Percentiles rank a stretch among this genome's conserved stretches.
Evolutionary conservation across 164 flowering plant genomes (phyloP).

Genomic region (Akebia trifoliata): DNA sequence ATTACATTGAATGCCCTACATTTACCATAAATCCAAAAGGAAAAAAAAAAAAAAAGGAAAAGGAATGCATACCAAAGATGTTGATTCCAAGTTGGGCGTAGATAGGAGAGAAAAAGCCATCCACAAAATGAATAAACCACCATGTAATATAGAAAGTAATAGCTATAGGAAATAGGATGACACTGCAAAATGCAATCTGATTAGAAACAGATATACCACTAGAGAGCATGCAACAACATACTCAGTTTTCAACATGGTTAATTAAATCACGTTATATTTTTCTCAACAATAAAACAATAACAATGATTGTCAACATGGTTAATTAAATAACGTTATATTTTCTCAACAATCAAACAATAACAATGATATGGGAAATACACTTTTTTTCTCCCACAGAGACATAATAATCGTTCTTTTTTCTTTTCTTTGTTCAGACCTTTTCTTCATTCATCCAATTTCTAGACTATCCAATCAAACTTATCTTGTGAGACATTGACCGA

Average conservation of each 20-base stretch:
- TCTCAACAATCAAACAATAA: too few species aligned
- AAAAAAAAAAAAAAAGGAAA: not conserved
- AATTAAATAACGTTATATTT: too few species aligned
- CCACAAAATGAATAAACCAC: slow-evolving; percentile 76
- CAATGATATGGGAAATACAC: too few species aligned
- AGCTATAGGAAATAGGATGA: slow-evolving; percentile 72
- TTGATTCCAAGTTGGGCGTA: slow-evolving; percentile 77
- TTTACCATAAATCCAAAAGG: not conserved
- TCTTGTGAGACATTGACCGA: too few species aligned
- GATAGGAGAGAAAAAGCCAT: slow-evolving; percentile 43
- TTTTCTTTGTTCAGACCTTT: too few species aligned
- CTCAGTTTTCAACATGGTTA: not conserved
- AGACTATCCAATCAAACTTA: too few species aligned
- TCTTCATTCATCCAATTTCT: too few species aligned
- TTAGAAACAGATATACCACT: slow-evolving; percentile 4
- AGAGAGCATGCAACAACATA: not conserved
- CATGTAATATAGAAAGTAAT: slow-evolving; percentile 76
- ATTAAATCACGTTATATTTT: not conserved
- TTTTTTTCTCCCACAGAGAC: too few species aligned
- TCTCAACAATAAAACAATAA: not conserved
- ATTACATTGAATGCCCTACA: not conserved
- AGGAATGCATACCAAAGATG: slow-evolving; percentile 53
- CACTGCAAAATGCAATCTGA: slow-evolving; percentile 43
- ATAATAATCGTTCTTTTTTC: too few species aligned
- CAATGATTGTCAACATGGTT: too few species aligned